Percentiles rank a stretch among this genome's conserved stretches.
These are phyloP conservation scores for Colletotrichum gloeosporioides DNA, from an alignment of 2,329 filamentous ascomycete genomes.

Conservation along the genomic window DNA sequence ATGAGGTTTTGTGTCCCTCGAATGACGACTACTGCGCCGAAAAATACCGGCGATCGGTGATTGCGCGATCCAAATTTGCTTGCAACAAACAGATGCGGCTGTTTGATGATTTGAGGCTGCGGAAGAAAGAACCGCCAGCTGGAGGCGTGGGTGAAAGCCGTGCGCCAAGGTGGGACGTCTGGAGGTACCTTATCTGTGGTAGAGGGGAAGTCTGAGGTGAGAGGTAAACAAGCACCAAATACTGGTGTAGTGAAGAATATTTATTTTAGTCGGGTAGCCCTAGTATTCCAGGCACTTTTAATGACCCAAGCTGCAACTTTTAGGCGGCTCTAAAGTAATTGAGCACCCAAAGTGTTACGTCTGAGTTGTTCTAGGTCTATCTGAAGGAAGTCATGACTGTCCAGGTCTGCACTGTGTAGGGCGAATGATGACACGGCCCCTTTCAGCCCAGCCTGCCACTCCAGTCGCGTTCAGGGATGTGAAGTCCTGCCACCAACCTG, in stretches of 20 bases:
- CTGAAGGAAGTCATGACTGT: not conserved
- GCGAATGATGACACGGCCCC: not conserved
- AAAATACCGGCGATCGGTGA: not conserved
- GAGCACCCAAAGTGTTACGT: not conserved
- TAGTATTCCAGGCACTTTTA: not conserved
- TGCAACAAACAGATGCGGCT: conserved; percentile 13
- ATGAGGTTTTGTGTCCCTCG: not conserved
- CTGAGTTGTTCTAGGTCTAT: not conserved
- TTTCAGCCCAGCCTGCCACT: not conserved
- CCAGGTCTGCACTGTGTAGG: not conserved
- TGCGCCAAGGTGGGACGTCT: not conserved
- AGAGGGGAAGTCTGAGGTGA: not conserved
- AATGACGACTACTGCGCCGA: conserved; percentile 7
- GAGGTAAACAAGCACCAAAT: not conserved
- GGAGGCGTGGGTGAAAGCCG: conserved; percentile 2
- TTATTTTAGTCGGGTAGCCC: not conserved
- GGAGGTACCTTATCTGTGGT: not conserved
- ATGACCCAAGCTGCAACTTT: not conserved
- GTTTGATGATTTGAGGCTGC: conserved; percentile 20
- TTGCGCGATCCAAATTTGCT: conserved; percentile 13
- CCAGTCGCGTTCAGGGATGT: conserved; percentile 1
- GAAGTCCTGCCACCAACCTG: not conserved
- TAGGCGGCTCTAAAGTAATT: not conserved
- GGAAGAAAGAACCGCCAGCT: conserved; percentile 18
- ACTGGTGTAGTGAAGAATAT: not conserved